phyloP scores from a whole-genome alignment of 2,329 filamentous ascomycete genomes.

The Aschersonia sp. region DNA sequence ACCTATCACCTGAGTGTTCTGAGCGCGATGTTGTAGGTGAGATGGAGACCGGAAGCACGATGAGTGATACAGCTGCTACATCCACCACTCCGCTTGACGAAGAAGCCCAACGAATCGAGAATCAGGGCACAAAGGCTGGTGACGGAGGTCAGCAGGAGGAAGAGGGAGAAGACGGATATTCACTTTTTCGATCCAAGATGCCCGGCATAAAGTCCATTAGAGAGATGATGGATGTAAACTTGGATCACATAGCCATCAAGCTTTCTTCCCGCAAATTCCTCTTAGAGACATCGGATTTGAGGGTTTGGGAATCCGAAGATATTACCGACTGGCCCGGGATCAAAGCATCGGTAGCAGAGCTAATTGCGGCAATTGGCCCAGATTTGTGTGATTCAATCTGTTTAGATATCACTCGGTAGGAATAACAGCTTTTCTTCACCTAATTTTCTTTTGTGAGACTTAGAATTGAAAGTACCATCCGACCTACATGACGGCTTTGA shows the following conservation, averaged over 20 bases:
- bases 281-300: constrained; percentile 35
- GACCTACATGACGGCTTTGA: too few relatives aligned
- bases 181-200: constrained; percentile 47
- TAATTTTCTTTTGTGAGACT: too few relatives aligned
- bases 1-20: constrained; percentile 23
- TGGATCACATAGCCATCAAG: constrained; percentile 44
- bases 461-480: too few relatives aligned
- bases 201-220: constrained; percentile 48
- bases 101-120: constrained; percentile 1
- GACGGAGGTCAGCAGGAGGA: background rate
- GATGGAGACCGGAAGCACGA: background rate
- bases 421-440: background rate
- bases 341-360: constrained; percentile 50
- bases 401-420: constrained; percentile 35
- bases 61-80: too few relatives aligned
- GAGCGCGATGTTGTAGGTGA: background rate
- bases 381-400: constrained; percentile 42
- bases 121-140: background rate
- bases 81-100: background rate
- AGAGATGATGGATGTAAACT: constrained; percentile 37
- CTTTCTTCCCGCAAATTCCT: constrained; percentile 23
- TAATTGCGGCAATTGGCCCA: constrained; percentile 51
- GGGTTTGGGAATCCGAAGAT: constrained; percentile 41
- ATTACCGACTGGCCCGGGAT: constrained; percentile 35
- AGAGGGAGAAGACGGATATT: constrained; percentile 11